These are phyloP conservation scores for Dendryphion nanum DNA, from an alignment of 2,329 filamentous ascomycete species.

Conservation along the genomic window DNA sequence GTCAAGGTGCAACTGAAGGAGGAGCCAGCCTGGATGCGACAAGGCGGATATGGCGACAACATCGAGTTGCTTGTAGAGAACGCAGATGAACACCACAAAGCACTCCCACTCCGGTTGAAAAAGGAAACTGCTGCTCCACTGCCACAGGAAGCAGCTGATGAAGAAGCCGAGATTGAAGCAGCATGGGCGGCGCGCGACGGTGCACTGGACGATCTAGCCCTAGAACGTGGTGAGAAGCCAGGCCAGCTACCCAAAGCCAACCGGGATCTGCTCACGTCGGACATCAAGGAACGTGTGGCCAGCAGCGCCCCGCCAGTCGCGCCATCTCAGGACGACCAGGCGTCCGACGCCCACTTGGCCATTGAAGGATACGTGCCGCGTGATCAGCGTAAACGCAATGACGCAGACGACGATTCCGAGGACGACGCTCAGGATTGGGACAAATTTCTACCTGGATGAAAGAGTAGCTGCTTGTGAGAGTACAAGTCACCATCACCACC, in stretches of 20 bases:
- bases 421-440: constrained; percentile 35
- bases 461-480: no score
- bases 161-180: constrained; percentile 31
- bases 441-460: constrained; percentile 24
- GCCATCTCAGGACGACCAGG: constrained; percentile 11
- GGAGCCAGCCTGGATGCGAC: constrained; percentile 80
- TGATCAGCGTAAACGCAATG: constrained; percentile 9
- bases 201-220: constrained; percentile 40
- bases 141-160: constrained; percentile 11
- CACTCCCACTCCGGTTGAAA: constrained; percentile 31
- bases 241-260: constrained; percentile 28
- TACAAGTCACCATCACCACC: neutral
- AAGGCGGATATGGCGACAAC: constrained; percentile 44
- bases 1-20: constrained; percentile 86
- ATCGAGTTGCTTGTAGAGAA: constrained; percentile 43
- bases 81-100: constrained; percentile 20
- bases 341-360: constrained; percentile 27
- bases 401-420: constrained; percentile 11
- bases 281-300: constrained; percentile 28
- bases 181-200: constrained; percentile 35
- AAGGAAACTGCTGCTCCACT: constrained; percentile 7
- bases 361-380: constrained; percentile 40
- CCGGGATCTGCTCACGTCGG: constrained; percentile 29
- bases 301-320: constrained; percentile 25
- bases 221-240: constrained; percentile 45